Conservation (phyloP, 2,329 filamentous ascomycete species). For the Fusarium acutatum region DNA sequence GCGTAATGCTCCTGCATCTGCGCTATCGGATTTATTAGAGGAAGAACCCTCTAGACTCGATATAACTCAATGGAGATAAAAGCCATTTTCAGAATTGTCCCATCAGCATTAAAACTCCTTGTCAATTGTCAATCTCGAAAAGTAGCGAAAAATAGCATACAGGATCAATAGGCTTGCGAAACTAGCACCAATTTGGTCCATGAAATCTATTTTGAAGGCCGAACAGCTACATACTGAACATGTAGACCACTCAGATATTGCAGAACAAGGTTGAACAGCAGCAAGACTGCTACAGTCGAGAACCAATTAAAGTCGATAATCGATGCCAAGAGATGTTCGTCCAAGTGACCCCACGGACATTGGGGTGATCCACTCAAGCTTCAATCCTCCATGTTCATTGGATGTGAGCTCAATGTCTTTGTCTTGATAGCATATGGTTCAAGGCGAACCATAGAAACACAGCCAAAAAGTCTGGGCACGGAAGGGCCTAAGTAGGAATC, state of each 20-base stretch:
- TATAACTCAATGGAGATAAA: background rate
- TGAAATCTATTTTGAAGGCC: background rate
- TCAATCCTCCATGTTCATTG: background rate
- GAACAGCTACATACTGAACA: background rate
- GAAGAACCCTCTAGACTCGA: background rate
- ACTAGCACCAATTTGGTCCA: background rate
- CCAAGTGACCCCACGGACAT: background rate
- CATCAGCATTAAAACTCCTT: background rate
- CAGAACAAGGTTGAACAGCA: slow-evolving; percentile 9
- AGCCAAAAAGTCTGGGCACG: rapidly evolving
- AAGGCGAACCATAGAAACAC: no score
- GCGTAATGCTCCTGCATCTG: background rate
- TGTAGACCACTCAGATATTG: background rate
- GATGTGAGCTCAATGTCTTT: background rate
- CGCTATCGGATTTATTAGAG: background rate
- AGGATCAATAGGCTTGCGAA: background rate
- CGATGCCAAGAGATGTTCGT: background rate
- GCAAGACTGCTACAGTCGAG: background rate
- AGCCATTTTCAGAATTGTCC: background rate
- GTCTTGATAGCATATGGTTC: rapidly evolving
- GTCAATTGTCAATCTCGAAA: background rate
- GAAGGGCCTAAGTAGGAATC: rapidly evolving
- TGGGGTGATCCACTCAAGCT: background rate
- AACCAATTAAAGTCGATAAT: no score
- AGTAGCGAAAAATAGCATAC: background rate